Percentiles rank a stretch among this genome's conserved stretches.
Evolutionary conservation across 176 grass and related monocot genomes (phyloP).

Genomic region (Aegilops speltoides): DNA sequence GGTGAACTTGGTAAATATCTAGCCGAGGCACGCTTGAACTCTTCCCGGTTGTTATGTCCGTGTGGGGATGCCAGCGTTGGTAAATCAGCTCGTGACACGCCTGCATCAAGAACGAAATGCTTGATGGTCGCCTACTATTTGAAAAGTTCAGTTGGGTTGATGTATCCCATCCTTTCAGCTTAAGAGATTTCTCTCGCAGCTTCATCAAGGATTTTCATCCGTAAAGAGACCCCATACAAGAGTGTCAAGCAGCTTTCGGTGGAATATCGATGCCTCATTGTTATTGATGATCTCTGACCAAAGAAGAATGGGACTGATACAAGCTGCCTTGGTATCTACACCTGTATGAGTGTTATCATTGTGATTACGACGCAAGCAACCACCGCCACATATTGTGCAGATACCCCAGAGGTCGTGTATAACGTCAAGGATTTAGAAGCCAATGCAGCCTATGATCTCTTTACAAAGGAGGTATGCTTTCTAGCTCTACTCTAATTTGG

Average conservation of each 20-base stretch:
- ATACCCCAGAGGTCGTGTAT: neutral
- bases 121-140: neutral
- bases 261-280: neutral
- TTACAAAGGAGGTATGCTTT: neutral
- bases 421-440: conserved; percentile 5
- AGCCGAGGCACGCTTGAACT: neutral
- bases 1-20: neutral
- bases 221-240: neutral
- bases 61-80: conserved; percentile 23
- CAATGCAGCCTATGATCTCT: neutral
- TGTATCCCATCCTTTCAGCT: neutral
- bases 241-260: neutral
- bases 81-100: neutral
- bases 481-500: neutral
- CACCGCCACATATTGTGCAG: neutral
- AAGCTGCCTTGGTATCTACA: neutral
- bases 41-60: neutral
- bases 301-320: conserved; percentile 5
- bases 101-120: neutral
- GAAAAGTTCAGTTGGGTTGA: neutral
- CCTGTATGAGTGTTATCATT: neutral
- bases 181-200: neutral
- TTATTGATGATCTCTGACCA: conserved; percentile 3
- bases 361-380: conserved; percentile 4
- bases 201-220: neutral